Evolutionary conservation across 2,329 filamentous ascomycete genomes (phyloP).

Genomic region (Sclerotinia subarctica): DNA sequence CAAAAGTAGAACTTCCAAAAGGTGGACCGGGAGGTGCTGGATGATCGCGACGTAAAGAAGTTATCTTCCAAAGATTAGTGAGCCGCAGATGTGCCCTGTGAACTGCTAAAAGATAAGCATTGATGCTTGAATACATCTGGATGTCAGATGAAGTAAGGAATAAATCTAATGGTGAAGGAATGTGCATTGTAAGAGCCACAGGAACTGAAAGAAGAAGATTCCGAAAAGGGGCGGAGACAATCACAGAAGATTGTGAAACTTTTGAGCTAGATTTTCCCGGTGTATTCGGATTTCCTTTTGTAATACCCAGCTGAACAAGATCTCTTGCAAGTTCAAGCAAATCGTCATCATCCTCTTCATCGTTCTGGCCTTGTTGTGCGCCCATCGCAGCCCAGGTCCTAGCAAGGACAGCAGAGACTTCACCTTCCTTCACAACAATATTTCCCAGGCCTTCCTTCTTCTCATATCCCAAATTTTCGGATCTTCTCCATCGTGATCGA

Average conservation of each 20-base stretch:
- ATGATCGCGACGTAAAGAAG: slow-evolving; percentile 71
- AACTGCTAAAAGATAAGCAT: slow-evolving; percentile 82
- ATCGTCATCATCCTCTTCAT: slow-evolving; percentile 71
- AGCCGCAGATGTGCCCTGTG: slow-evolving; percentile 82
- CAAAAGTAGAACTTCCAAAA: slow-evolving; percentile 57
- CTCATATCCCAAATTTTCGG: slow-evolving; percentile 56
- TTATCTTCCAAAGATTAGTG: slow-evolving; percentile 82
- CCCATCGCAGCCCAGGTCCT: slow-evolving; percentile 78
- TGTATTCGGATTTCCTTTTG: slow-evolving; percentile 45
- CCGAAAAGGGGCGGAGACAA: slow-evolving; percentile 59
- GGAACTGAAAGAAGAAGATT: slow-evolving; percentile 80
- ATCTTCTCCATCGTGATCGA: slow-evolving; percentile 66
- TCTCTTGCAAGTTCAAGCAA: slow-evolving; percentile 79
- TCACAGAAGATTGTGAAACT: slow-evolving; percentile 26
- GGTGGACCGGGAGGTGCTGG: slow-evolving; percentile 67
- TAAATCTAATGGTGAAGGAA: slow-evolving; percentile 78
- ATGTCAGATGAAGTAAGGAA: slow-evolving; percentile 77
- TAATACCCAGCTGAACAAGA: slow-evolving; percentile 64
- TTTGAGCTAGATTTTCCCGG: slow-evolving; percentile 37
- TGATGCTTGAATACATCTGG: slow-evolving; percentile 76
- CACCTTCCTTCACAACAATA: slow-evolving; percentile 77
- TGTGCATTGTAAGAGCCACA: slow-evolving; percentile 65
- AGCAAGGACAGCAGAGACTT: slow-evolving; percentile 72
- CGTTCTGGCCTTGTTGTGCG: slow-evolving; percentile 65
- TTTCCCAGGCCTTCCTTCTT: slow-evolving; percentile 58